A percentile compares a stretch with the other conserved stretches of the same genome.
Conservation (phyloP, 192 early-diverging fungal genomes). For the Allomyces arbusculus region DNA sequence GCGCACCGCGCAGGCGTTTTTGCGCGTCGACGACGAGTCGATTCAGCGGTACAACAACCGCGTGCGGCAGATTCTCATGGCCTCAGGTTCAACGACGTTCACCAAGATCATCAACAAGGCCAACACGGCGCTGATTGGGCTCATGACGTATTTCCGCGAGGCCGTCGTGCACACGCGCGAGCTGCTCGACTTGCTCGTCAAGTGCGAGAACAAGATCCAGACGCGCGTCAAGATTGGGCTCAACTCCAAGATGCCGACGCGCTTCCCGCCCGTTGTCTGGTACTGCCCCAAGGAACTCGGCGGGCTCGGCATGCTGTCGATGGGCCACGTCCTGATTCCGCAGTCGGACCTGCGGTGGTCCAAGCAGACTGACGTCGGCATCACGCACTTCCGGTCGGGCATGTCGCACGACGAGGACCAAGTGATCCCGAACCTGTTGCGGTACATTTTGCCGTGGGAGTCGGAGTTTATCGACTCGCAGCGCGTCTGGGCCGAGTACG, state of each 20-base stretch:
- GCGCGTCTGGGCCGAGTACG: conserved; percentile 98
- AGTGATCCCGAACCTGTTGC: conserved; percentile 89
- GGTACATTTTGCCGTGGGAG: conserved; percentile 96
- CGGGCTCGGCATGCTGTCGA: conserved; percentile 94
- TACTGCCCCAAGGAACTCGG: conserved; percentile 82
- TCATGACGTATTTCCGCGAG: conserved; percentile 98
- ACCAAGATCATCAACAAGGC: conserved; percentile 97
- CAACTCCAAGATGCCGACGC: conserved; percentile 94
- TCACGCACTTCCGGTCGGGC: conserved; percentile 94
- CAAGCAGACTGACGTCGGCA: conserved; percentile 86
- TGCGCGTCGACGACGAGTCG: conserved; percentile 89
- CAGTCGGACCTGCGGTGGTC: conserved; percentile 92
- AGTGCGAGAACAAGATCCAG: conserved; percentile 97
- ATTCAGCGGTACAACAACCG: conserved; percentile 86
- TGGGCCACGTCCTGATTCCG: conserved; percentile 97
- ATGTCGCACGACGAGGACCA: conserved; percentile 96
- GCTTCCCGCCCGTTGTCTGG: conserved; percentile 84
- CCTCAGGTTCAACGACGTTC: conserved; percentile 89
- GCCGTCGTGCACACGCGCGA: conserved; percentile 95
- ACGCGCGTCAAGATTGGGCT: conserved; percentile 97
- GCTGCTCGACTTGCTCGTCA: conserved; percentile 86
- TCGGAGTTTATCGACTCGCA: conserved; percentile 98
- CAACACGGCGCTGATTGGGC: conserved; percentile 70
- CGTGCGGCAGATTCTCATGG: conserved; percentile 94
- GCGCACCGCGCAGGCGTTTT: conserved; percentile 86